Evolutionary conservation across 2,329 filamentous ascomycete species (phyloP).

Genomic region (Metarhizium humberi): DNA sequence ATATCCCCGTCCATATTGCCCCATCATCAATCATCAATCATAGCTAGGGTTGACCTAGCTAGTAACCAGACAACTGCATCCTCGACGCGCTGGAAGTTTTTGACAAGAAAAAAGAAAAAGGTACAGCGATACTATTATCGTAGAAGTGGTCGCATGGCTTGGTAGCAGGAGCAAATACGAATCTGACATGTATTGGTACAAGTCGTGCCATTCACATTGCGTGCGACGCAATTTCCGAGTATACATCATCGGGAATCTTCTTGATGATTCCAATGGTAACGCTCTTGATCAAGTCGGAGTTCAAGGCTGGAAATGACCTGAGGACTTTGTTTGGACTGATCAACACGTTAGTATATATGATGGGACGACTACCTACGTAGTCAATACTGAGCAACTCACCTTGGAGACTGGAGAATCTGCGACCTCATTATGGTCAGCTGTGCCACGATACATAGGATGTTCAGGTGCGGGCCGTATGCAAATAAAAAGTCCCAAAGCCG

Average conservation of each 20-base stretch:
- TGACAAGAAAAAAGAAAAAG: neutral
- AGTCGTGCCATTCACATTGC: conserved; percentile 48
- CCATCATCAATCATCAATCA: neutral
- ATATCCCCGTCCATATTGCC: neutral
- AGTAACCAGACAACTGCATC: neutral
- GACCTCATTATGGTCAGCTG: conserved; percentile 85
- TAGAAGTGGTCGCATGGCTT: neutral
- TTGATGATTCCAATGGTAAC: conserved; percentile 79
- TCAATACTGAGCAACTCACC: conserved; percentile 39
- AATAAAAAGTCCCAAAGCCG: conserved; percentile 96
- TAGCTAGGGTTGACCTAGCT: neutral
- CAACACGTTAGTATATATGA: conserved; percentile 15
- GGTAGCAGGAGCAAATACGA: neutral
- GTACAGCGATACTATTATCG: neutral
- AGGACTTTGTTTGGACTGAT: conserved; percentile 81
- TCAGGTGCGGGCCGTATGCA: conserved; percentile 88
- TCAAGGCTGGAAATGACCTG: conserved; percentile 75
- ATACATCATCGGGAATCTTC: conserved; percentile 85
- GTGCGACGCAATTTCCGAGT: conserved; percentile 81
- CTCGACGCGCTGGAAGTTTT: neutral
- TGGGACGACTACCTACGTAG: neutral
- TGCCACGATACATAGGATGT: conserved; percentile 92
- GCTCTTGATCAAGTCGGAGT: conserved; percentile 75
- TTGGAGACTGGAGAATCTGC: conserved; percentile 72
- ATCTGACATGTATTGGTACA: neutral